Evolutionary conservation across 169 alveolate species (phyloP), one percentile per base, ranked within the genome.

Genomic region (Blepharisma undulans): DNA sequence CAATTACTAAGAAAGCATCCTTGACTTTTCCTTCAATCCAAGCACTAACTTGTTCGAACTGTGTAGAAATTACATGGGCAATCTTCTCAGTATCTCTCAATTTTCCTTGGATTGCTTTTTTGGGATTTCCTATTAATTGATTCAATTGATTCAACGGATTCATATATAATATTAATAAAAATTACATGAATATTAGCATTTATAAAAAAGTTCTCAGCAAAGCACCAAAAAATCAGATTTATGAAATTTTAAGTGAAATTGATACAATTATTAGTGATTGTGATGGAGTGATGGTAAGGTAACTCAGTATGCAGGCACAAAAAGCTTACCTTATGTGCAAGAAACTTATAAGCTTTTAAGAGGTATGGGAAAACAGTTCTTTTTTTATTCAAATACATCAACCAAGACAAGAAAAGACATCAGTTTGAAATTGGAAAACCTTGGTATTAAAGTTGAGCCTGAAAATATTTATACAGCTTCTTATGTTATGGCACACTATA

Each of bases 401-500:
- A 78, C 86, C 21, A 25, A 32, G 34, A 78, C 86, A 6, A 27
- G 86, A 29, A 34, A 78, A 29, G 86, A 78, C 10, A 32, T 78
- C 29, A 78, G 86, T 32, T 22, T 27, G 34, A 78, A 78, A 21
- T 61, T 78, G 10, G 86, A 21, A 78, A 78, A 6, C 10, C 6
- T 78, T 21, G 86, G 86, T 7, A 78, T 78, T 1, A 21, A 29
- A 32, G 27, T 61, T 10, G 25, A 22, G 25, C 27, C 29, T 0
- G 7, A 27, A 1, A 78, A 78, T 29, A 61, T 78, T 32, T 78
- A 10, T 32, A 78, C 86, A 25, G 86, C 86, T 12, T 78, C 86
- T 78, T 78, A 78, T 32, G 86, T 78, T 2, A 78, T 32, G 60
- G 86, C 86, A 29, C 60, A 78, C 30, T 78, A 78, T 32, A n/a